phyloP scores from a whole-genome alignment of 352 stramenopile species.

The Phytopythium montanum region DNA sequence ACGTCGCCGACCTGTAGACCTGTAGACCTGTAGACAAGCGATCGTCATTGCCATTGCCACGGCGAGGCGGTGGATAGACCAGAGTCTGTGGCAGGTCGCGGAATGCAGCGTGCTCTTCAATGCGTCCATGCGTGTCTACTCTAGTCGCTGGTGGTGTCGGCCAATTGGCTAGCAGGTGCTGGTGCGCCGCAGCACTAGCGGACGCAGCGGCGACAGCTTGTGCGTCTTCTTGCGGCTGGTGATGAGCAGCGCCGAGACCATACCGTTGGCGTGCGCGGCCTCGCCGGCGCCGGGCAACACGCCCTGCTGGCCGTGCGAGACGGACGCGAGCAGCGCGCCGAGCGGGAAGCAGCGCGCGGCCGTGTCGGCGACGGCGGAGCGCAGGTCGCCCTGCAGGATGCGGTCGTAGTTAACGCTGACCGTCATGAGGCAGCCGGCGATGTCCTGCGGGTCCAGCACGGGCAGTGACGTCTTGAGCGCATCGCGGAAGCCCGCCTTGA shows the following conservation, averaged over 20 bases:
- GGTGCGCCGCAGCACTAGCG: slow-evolving; percentile 47
- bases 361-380: slow-evolving; percentile 40
- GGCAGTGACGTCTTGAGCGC: slow-evolving; percentile 50
- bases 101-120: neutral
- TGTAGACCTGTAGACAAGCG: too few species aligned
- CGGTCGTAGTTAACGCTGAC: slow-evolving; percentile 67
- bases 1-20: slow-evolving; percentile 75
- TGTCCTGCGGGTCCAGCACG: slow-evolving; percentile 44
- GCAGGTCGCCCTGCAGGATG: slow-evolving; percentile 63
- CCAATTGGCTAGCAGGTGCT: slow-evolving; percentile 38
- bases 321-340: slow-evolving; percentile 44
- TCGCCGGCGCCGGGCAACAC: slow-evolving; percentile 55
- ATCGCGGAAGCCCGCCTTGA: slow-evolving; percentile 47
- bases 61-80: neutral
- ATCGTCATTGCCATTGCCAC: neutral
- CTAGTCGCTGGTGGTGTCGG: too few species aligned
- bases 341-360: slow-evolving; percentile 52
- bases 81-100: neutral
- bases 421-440: slow-evolving; percentile 68
- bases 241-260: slow-evolving; percentile 71
- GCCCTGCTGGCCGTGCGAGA: slow-evolving; percentile 74
- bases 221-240: slow-evolving; percentile 78
- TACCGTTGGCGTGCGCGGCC: slow-evolving; percentile 68
- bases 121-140: neutral
- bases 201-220: slow-evolving; percentile 47